Base-by-base conservation (phyloP, 1,284 basidiomycete species). In the Fomitopsis betulina region DNA sequence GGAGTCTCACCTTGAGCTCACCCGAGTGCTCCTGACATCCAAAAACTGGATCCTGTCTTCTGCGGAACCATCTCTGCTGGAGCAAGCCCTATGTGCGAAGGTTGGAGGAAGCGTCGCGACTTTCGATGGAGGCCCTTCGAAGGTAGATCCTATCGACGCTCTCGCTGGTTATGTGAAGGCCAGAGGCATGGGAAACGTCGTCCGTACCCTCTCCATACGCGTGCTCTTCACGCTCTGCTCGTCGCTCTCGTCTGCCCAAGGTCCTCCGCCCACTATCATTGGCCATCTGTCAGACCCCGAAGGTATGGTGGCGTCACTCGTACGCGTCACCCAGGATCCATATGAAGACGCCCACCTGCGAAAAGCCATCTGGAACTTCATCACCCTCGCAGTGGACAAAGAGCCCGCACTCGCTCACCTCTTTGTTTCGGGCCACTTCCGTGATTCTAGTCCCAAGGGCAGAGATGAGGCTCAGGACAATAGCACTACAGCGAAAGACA, bases 341-440 rank as follows among this genome's bases (percentile, higher is more conserved):
- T 91, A 87, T 63, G 85, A 89, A 42, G 87, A 91, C 45, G 76
- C 84, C 10, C 68, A 78, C 3, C 77, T 93, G 32, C 84, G 91
- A 6, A 84, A 84, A 45, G 82, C 87, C 0, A 83, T 92, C 1
- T 97, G 95, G 94, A 83, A 81, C 59, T 89, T 97, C 65, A 85
- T 96, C 27, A 79, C 89, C 0, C 79, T 92, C 13, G 87, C 93
- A 3, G 85, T 95, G 21, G 87, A 93, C 62, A 89, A 87, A 57
- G 94, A 96, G 67, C 94, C 95, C 1, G 93, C 94, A 0, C 79
- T 97, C 5, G 93, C 93, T 0, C 83, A 84, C 47, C 78, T 97
- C 17, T 88, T 96, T 58, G 85, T 94, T 54, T 85, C 85, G 0
- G 94, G 87, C 2, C 81, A 82, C 56, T 86, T 84, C 71, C 82